A percentile compares a stretch with the other conserved stretches of the same genome.
Evolutionary conservation across 495 filamentous ascomycete genomes (phyloP).

Genomic region (Penicillium nucicola): DNA sequence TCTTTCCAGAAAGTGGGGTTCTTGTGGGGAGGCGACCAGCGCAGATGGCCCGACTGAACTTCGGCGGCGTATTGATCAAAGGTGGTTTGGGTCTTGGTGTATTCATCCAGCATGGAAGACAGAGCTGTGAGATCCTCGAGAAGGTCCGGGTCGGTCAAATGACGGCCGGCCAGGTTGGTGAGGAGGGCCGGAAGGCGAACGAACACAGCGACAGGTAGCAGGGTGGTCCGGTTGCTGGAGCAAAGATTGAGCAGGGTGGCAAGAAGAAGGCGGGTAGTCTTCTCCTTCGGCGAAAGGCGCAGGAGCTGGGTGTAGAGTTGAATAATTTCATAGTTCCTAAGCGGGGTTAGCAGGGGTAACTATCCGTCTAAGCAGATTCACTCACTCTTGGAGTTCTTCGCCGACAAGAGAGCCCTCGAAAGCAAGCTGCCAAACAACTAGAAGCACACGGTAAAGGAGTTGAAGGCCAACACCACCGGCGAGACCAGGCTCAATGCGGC

Average conservation of each 20-base stretch:
- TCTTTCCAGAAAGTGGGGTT: conserved; percentile 90
- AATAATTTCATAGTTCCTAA: conserved; percentile 86
- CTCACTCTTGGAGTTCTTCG: conserved; percentile 80
- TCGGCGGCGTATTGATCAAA: conserved; percentile 95
- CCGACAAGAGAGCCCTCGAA: conserved; percentile 85
- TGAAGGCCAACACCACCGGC: conserved; percentile 86
- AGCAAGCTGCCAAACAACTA: conserved; percentile 92
- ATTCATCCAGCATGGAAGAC: conserved; percentile 79
- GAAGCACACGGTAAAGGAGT: conserved; percentile 87
- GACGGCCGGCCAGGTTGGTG: conserved; percentile 74
- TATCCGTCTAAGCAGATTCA: neutral
- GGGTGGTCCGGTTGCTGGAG: conserved; percentile 63
- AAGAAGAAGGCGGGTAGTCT: conserved; percentile 88
- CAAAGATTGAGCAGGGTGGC: conserved; percentile 87
- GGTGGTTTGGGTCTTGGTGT: conserved; percentile 94
- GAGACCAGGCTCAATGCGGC: conserved; percentile 60
- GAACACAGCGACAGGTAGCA: conserved; percentile 78
- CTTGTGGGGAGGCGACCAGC: conserved; percentile 94
- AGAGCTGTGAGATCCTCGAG: conserved; percentile 78
- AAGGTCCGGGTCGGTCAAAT: conserved; percentile 85
- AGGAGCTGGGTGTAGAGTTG: conserved; percentile 87
- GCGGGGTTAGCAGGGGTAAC: neutral
- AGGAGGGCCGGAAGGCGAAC: conserved; percentile 79
- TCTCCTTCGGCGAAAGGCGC: conserved; percentile 92
- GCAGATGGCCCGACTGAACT: conserved; percentile 80